phyloP scores from a whole-genome alignment of 768 basidiomycete genomes.

The Lactarius sanguifluus region DNA sequence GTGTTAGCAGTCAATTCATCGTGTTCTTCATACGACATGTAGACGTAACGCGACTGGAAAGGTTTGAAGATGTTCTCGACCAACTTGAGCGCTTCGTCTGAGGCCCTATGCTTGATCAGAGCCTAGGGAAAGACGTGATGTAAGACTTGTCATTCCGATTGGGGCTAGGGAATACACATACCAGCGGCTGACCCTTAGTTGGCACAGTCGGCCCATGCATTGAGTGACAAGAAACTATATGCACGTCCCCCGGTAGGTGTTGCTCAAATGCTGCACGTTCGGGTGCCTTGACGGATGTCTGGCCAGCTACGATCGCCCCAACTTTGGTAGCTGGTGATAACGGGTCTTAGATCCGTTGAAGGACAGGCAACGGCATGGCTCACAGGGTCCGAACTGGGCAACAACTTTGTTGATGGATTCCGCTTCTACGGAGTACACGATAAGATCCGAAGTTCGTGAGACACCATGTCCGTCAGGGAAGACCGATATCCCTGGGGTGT shows the following conservation, averaged over 20 bases:
- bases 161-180: conserved; percentile 39
- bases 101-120: conserved; percentile 82
- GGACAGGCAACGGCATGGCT: conserved; percentile 35
- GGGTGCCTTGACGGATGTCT: conserved; percentile 96
- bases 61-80: conserved; percentile 83
- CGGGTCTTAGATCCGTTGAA: neutral
- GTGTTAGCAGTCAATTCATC: conserved; percentile 97
- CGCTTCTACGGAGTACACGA: conserved; percentile 95
- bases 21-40: conserved; percentile 95
- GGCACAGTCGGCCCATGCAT: conserved; percentile 91
- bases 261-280: conserved; percentile 89
- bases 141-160: neutral
- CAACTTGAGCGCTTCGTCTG: conserved; percentile 65
- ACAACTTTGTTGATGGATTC: conserved; percentile 85
- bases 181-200: conserved; percentile 86
- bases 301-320: conserved; percentile 89
- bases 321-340: conserved; percentile 75
- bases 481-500: conserved; percentile 60
- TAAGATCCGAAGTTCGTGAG: conserved; percentile 85
- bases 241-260: conserved; percentile 79
- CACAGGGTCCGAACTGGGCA: conserved; percentile 87
- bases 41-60: conserved; percentile 82
- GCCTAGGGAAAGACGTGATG: conserved; percentile 50
- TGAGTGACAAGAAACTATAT: conserved; percentile 92
- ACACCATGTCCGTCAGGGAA: conserved; percentile 84